Conservation (phyloP, 163 green algal species). For the Coccomyxa subellipsoidea region DNA sequence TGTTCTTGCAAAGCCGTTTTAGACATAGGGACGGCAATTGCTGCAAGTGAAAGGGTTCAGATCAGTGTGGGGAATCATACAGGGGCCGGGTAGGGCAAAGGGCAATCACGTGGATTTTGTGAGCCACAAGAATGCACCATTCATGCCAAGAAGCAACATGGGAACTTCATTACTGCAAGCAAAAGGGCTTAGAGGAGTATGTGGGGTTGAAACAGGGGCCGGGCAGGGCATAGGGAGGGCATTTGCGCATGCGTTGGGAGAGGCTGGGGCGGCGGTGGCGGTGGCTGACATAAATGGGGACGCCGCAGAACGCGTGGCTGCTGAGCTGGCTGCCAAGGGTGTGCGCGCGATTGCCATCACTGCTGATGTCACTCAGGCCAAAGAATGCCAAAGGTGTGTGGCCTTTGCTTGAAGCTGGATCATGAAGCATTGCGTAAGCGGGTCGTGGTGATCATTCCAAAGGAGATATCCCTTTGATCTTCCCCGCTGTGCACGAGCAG, state of each 20-base stretch:
- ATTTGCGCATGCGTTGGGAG: conserved; percentile 44
- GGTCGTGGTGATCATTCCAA: too few species aligned
- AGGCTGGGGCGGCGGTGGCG: conserved; percentile 44
- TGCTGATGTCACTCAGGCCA: conserved; percentile 39
- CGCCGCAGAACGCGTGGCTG: conserved; percentile 31
- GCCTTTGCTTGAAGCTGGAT: neutral
- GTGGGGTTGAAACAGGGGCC: conserved; percentile 22
- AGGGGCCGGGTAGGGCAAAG: too few species aligned
- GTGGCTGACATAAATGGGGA: conserved; percentile 38
- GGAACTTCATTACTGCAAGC: neutral
- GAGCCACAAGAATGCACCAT: too few species aligned
- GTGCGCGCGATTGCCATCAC: conserved; percentile 32
- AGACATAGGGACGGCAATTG: too few species aligned
- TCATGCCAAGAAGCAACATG: too few species aligned
- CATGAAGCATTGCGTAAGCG: too few species aligned
- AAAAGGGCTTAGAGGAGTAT: neutral
- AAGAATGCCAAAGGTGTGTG: conserved; percentile 39
- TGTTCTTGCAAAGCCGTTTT: too few species aligned
- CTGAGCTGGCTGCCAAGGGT: conserved; percentile 41
- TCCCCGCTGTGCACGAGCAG: too few species aligned
- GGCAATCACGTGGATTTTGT: too few species aligned
- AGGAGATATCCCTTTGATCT: too few species aligned
- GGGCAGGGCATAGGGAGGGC: conserved; percentile 46
- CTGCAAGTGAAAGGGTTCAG: too few species aligned
- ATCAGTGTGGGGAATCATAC: too few species aligned